Evolutionary conservation across 23 red algal species (phyloP).

Genomic region (Chondrus crispus): DNA sequence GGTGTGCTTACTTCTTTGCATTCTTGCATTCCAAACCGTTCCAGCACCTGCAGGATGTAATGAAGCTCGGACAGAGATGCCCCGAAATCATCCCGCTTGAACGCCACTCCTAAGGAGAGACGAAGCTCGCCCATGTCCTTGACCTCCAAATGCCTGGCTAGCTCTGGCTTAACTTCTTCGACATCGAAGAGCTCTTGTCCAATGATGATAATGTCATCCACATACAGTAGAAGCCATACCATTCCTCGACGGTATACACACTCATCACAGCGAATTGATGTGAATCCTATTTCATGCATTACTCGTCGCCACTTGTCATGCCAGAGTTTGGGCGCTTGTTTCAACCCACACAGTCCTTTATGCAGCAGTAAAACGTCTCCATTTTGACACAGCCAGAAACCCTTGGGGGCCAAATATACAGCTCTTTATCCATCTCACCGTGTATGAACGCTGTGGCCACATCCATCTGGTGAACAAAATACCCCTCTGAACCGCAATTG

Average conservation of each 20-base stretch:
- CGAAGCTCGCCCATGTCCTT: neutral
- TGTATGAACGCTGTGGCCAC: neutral
- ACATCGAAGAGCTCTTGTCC: neutral
- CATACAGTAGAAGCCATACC: neutral
- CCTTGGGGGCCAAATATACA: neutral
- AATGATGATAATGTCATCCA: neutral
- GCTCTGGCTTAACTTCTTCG: neutral
- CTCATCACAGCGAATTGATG: neutral
- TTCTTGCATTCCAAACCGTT: neutral
- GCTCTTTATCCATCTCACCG: no score
- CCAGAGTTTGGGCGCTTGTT: constrained; percentile 15
- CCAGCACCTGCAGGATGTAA: neutral
- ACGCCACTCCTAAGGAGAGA: neutral
- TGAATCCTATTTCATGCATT: neutral
- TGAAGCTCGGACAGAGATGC: neutral
- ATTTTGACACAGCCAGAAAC: neutral
- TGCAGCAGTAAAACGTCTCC: neutral
- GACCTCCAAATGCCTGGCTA: neutral
- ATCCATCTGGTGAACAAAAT: neutral
- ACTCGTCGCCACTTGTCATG: neutral
- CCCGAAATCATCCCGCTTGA: neutral
- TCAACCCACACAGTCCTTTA: neutral
- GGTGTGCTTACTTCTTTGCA: neutral
- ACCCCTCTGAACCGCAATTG: constrained; percentile 8
- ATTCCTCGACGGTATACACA: neutral